These are phyloP conservation scores for Botrytis galanthina DNA, from an alignment of 2,329 filamentous ascomycete species.

Conservation along the genomic window DNA sequence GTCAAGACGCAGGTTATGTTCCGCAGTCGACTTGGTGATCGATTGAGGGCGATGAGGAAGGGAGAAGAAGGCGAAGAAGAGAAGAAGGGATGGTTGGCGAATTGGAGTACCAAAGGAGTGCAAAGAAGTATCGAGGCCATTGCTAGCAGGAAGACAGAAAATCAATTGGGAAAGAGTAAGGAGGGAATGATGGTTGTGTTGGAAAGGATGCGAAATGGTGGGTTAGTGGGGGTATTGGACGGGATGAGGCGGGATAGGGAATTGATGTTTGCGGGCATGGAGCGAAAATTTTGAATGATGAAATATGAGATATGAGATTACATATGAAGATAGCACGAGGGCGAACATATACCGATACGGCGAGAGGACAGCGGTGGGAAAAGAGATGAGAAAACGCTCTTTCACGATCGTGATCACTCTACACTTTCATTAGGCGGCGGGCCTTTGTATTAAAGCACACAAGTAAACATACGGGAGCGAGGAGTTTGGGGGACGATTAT, in stretches of 20 bases:
- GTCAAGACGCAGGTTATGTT: slow-evolving; percentile 74
- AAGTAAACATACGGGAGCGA: slow-evolving; percentile 31
- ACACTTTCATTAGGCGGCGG: slow-evolving; percentile 20
- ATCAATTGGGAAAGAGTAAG: slow-evolving; percentile 75
- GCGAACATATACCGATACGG: not conserved
- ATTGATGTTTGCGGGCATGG: slow-evolving; percentile 26
- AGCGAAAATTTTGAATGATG: slow-evolving; percentile 23
- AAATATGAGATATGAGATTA: slow-evolving; percentile 17
- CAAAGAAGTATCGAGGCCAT: slow-evolving; percentile 78
- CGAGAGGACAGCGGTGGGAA: not conserved
- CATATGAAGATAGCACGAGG: not conserved
- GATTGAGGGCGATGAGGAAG: slow-evolving; percentile 42
- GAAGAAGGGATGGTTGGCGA: slow-evolving; percentile 50
- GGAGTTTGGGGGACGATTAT: slow-evolving; percentile 30
- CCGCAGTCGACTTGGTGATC: slow-evolving; percentile 69
- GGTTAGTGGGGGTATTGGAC: slow-evolving; percentile 66
- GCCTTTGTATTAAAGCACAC: slow-evolving; percentile 27
- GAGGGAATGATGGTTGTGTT: slow-evolving; percentile 82
- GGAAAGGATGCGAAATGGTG: slow-evolving; percentile 65
- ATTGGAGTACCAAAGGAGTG: slow-evolving; percentile 68
- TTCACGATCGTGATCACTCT: slow-evolving; percentile 5
- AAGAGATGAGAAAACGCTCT: not conserved
- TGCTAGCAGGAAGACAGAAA: slow-evolving; percentile 72
- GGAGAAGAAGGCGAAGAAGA: slow-evolving; percentile 46
- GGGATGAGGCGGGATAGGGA: slow-evolving; percentile 63